A percentile compares a stretch with the other conserved stretches of the same genome.
Evolutionary conservation across 345 rosid genomes (phyloP).

Genomic region (Populus nigra): DNA sequence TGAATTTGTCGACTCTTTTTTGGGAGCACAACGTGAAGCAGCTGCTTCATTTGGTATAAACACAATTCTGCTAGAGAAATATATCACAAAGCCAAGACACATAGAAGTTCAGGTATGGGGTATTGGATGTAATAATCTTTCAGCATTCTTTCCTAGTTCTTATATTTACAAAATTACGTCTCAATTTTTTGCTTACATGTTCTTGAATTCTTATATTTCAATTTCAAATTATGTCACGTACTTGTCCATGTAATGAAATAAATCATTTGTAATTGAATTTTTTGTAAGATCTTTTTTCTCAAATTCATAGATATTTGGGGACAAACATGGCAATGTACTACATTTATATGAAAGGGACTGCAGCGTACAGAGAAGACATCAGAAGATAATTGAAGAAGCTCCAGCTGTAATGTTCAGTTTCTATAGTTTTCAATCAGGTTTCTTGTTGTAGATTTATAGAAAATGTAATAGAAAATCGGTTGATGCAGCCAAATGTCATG

Average conservation of each 20-base stretch:
- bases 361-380: conserved; percentile 95
- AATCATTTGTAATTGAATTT: conserved; percentile 9
- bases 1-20: conserved; percentile 74
- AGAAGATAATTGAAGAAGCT: conserved; percentile 98
- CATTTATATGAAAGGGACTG: conserved; percentile 93
- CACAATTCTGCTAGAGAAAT: conserved; percentile 90
- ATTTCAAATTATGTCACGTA: background rate
- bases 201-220: background rate
- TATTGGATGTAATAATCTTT: conserved; percentile 1
- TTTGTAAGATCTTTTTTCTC: conserved; percentile 10
- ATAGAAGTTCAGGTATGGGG: conserved; percentile 83
- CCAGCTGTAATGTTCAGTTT: conserved; percentile 71
- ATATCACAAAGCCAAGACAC: conserved; percentile 86
- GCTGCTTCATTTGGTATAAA: conserved; percentile 88
- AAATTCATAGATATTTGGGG: conserved; percentile 67
- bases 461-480: conserved; percentile 26
- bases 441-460: conserved; percentile 19
- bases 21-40: conserved; percentile 95
- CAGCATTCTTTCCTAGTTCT: background rate
- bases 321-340: conserved; percentile 71
- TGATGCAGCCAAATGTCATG: conserved; percentile 78
- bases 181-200: background rate
- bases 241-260: background rate
- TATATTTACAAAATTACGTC: background rate
- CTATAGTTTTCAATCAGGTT: conserved; percentile 25